A percentile compares a stretch with the other conserved stretches of the same genome.
These are phyloP conservation scores for Saposhnikovia divaricata DNA, from an alignment of 129 eudicot species.

Conservation along the genomic window DNA sequence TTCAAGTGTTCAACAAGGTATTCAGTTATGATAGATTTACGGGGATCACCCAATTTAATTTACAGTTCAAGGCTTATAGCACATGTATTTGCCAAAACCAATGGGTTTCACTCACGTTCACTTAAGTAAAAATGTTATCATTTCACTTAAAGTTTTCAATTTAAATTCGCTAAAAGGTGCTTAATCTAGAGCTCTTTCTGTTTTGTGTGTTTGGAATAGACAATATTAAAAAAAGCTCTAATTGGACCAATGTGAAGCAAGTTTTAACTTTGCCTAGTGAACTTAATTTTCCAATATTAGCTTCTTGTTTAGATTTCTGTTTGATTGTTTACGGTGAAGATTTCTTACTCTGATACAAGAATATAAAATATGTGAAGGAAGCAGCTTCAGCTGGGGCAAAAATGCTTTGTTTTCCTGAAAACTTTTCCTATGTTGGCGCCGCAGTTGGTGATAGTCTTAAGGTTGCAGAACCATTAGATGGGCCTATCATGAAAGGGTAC, in stretches of 20 bases:
- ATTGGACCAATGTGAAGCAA: neutral
- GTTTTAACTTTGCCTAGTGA: neutral
- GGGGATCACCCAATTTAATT: too few species aligned
- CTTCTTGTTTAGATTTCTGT: neutral
- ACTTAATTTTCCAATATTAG: neutral
- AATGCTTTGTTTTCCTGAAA: slow-evolving; percentile 83
- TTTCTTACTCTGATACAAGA: neutral
- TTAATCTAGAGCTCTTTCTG: neutral
- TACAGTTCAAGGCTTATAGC: neutral
- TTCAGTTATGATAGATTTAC: too few species aligned
- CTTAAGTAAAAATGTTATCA: neutral
- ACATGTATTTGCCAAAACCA: neutral
- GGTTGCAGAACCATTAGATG: slow-evolving; percentile 75
- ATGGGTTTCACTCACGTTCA: neutral
- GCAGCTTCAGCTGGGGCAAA: slow-evolving; percentile 90
- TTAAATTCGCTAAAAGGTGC: neutral
- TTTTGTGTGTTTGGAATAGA: neutral
- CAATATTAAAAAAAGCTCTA: neutral
- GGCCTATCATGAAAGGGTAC: slow-evolving; percentile 69
- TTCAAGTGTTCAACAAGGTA: too few species aligned
- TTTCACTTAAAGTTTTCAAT: neutral
- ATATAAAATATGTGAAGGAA: slow-evolving; percentile 37
- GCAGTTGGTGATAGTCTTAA: slow-evolving; percentile 70
- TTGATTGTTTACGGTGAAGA: neutral
- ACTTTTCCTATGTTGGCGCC: slow-evolving; percentile 75